Evolutionary conservation across 768 basidiomycete species (phyloP).

Genomic region (Auricularia heimuer): DNA sequence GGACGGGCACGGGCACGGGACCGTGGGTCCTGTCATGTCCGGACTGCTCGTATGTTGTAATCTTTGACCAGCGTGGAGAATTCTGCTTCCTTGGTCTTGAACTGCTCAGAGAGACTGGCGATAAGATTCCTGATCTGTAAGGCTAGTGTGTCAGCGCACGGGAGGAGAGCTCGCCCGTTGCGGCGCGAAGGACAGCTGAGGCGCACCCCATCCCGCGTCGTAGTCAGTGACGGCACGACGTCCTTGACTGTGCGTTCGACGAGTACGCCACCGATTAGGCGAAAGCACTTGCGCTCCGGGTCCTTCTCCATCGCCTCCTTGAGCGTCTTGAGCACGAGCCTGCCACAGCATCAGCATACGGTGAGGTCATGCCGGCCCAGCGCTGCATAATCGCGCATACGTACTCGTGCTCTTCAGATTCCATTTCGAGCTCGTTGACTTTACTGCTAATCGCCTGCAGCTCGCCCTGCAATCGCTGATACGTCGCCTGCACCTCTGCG

Average conservation of each 20-base stretch:
- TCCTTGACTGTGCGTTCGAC: conserved; percentile 95
- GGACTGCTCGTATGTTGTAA: conserved; percentile 56
- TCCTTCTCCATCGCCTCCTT: conserved; percentile 73
- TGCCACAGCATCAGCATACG: conserved; percentile 21
- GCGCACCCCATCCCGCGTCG: conserved; percentile 80
- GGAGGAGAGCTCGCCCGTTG: too few species aligned
- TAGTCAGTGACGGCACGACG: conserved; percentile 81
- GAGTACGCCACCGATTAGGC: conserved; percentile 88
- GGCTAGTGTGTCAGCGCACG: conserved; percentile 3
- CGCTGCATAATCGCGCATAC: conserved; percentile 39
- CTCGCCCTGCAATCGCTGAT: conserved; percentile 75
- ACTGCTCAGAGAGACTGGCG: conserved; percentile 68
- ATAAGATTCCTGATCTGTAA: conserved; percentile 75
- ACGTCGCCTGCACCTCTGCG: conserved; percentile 74
- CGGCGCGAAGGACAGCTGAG: background rate
- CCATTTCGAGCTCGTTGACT: conserved; percentile 92
- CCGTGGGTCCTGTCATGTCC: background rate
- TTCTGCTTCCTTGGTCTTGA: conserved; percentile 80
- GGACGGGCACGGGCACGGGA: too few species aligned
- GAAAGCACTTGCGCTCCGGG: conserved; percentile 90
- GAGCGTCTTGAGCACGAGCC: conserved; percentile 81
- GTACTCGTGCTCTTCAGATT: conserved; percentile 95
- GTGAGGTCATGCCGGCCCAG: background rate
- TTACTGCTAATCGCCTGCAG: conserved; percentile 86
- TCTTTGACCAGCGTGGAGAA: conserved; percentile 72